Base-by-base conservation (phyloP, 331 rosid genomes). In the Quercus tomentella region DNA sequence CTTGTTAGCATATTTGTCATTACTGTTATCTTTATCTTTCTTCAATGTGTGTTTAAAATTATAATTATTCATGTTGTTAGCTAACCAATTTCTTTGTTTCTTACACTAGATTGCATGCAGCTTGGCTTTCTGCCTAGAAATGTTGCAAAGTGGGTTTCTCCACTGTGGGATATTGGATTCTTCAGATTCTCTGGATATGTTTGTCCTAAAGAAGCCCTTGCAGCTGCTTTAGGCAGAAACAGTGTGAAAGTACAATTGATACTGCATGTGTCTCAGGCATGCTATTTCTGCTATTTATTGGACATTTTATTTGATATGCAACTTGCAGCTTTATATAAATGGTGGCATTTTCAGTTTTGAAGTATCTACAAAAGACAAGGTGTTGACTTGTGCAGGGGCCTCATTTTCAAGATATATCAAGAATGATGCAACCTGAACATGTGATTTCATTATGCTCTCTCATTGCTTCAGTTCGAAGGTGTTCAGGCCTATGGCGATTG, bases 111-210 rank as follows among this genome's bases (percentile, higher is more conserved):
- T 58, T 83, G 37, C 73, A 89, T 92, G 75, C 97, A 84, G 75
- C 95, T 92, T 52, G 97, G 97, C 49, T 92, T 92, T 79, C 85
- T 92, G 60, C 93, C 97, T 17, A 92, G 91, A 81, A 80, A 82
- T 74, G 79, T 89, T 23, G 95, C 95, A 75, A 85, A 92, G 75
- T 92, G 95, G 95, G 89, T 92, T 77, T 90, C 97, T 80, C 92
- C 97, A 67, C 87, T 92, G 54, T 92, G 93, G 95, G 97, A 92
- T 89, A 74, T 88, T 49, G 91, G 97, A 74, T 82, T 90, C 84
- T 86, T 92, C 80, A 80, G 69, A 61, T 92, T 92, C 86, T 86
- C 84, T 57, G 95, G 91, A 67, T 87, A 79, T 79, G 80, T 92
- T 75, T 87, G 90, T 86, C 93, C 91, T 68, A 83, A 80, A 86